Base-by-base conservation (phyloP, 2,329 filamentous ascomycete species). In the Dothideomycetes sp. region DNA sequence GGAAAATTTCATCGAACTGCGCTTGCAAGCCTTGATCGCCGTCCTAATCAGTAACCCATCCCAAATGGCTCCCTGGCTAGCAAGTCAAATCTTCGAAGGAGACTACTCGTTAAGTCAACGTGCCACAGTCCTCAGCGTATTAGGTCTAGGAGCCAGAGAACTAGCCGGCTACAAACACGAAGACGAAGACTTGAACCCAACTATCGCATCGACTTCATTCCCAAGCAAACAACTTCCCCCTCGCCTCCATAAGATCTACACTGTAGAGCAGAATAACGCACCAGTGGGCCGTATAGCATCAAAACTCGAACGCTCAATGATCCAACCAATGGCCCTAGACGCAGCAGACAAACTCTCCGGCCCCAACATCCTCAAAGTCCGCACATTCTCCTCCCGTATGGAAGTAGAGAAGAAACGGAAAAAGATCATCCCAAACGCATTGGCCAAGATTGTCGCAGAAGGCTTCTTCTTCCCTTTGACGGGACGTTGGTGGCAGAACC, bases 41-140 rank as follows among this genome's bases (percentile, higher is more conserved):
- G 64, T 94, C 6, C 67, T 94, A 0, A 70, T 91, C 2, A 80
- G 84, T 1, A 76, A 84, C 48, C 85, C 91, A 0, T 66, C 75
- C 34, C 71, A 74, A 38, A 85, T 95, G 74, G 88, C 79, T 0
- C 83, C 78, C 11, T 93, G 85, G 82, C 84, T 93, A 44, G 78
- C 82, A 3, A 78, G 80, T 43, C 82, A 83, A 0, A 93, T 91
- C 57, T 96, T 95, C 57, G 81, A 86, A 29, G 88, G 88, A 12
- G 91, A 98, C 56, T 88, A 91, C 60, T 94, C 88, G 0, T 67
- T 96, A 25, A 76, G 80, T 0, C 89, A 96, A 58, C 75, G 91
- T 27, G 84, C 82, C 6, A 77, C 83, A 0, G 72, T 96, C 25
- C 78, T 98, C 38, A 81, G 85, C 15, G 80, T 84, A 0, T 66